Evolutionary conservation across 345 rosid species (phyloP).

Genomic region (Passiflora organensis): DNA sequence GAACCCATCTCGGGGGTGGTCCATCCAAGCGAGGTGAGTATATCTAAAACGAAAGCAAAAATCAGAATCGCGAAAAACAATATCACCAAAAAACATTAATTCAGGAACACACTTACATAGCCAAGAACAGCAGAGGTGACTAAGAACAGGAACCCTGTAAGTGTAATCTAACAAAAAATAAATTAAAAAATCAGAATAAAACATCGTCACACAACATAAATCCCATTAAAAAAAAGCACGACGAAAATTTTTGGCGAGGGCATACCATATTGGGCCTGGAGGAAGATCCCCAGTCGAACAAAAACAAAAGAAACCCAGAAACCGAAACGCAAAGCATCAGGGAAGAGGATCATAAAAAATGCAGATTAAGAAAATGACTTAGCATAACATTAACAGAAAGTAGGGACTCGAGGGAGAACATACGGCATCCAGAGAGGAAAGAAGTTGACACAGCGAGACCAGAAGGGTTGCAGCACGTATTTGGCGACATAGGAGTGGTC

Average conservation of each 20-base stretch:
- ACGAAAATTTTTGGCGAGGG: too few relatives aligned
- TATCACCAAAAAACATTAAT: not conserved
- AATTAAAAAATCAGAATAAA: not conserved
- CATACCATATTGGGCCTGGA: conserved; percentile 94
- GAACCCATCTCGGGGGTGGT: conserved; percentile 96
- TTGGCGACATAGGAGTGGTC: conserved; percentile 83
- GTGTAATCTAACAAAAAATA: conserved; percentile 93
- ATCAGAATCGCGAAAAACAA: not conserved
- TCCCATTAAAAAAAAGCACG: conserved; percentile 3
- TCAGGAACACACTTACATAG: conserved; percentile 75
- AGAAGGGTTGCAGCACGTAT: conserved; percentile 90
- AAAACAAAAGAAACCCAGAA: not conserved
- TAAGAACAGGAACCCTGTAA: conserved; percentile 87
- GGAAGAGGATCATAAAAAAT: not conserved
- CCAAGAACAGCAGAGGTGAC: conserved; percentile 80
- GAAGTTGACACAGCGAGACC: conserved; percentile 75
- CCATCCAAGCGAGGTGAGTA: conserved; percentile 84
- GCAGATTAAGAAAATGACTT: not conserved
- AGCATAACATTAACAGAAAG: too few relatives aligned
- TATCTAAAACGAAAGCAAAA: conserved; percentile 47
- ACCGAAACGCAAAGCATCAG: not conserved
- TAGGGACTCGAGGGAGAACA: conserved; percentile 34
- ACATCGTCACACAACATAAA: not conserved
- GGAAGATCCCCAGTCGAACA: not conserved
- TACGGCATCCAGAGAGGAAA: conserved; percentile 99